Conservation (phyloP, 2,329 filamentous ascomycete species). For the Fusarium buxicola region DNA sequence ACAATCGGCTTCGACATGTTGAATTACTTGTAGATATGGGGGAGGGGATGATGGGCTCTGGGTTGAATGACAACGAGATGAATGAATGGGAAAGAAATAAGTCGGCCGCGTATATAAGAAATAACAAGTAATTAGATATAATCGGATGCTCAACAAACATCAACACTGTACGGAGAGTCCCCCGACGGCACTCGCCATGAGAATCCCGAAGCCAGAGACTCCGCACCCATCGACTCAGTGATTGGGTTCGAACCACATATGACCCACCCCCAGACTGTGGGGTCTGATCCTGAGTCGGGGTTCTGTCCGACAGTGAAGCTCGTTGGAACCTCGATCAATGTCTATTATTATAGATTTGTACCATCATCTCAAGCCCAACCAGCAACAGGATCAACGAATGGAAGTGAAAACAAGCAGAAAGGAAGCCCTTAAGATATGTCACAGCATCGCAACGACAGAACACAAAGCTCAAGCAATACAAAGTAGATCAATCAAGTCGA, state of each 20-base stretch:
- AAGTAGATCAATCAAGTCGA: no score
- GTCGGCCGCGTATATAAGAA: neutral
- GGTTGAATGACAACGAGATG: neutral
- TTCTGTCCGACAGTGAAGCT: constrained; percentile 22
- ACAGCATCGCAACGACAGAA: no score
- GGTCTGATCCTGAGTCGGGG: constrained; percentile 21
- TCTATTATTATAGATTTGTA: no score
- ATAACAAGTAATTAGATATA: no score
- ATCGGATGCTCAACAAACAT: no score
- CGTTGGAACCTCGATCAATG: no score
- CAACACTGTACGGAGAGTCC: constrained; percentile 25
- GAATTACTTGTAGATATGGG: neutral
- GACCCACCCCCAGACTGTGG: constrained; percentile 29
- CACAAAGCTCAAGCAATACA: no score
- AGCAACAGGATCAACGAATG: no score
- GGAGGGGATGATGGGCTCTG: neutral
- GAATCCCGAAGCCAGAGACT: constrained; percentile 24
- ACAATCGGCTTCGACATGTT: constrained; percentile 45
- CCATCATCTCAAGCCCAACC: no score
- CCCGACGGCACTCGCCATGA: constrained; percentile 33
- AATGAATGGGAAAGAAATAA: neutral
- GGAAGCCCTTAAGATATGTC: no score
- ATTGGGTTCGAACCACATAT: constrained; percentile 10
- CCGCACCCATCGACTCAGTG: no score
- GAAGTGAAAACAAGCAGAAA: no score